Percentiles rank a stretch among this genome's conserved stretches.
Evolutionary conservation across 2,329 filamentous ascomycete genomes (phyloP).

Genomic region (Fusarium nelsonii): DNA sequence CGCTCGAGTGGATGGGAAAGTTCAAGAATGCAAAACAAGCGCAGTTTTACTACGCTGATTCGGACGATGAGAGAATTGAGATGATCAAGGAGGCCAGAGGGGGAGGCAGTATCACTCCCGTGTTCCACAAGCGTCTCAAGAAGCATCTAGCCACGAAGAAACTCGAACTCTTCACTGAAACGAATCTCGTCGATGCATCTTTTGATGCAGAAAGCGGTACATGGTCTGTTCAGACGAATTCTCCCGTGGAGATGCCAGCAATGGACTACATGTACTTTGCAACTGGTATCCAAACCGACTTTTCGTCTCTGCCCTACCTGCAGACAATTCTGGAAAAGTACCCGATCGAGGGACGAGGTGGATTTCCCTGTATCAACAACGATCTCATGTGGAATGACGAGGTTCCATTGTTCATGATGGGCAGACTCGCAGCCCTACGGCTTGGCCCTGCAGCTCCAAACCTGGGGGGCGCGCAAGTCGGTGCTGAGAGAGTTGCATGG

Average conservation of each 20-base stretch:
- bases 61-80: slow-evolving; percentile 74
- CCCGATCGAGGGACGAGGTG: slow-evolving; percentile 72
- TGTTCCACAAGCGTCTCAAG: slow-evolving; percentile 75
- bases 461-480: slow-evolving; percentile 77
- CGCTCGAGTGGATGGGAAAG: slow-evolving; percentile 84
- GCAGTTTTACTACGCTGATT: slow-evolving; percentile 81
- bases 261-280: slow-evolving; percentile 81
- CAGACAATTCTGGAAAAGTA: slow-evolving; percentile 68
- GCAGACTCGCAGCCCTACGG: slow-evolving; percentile 73
- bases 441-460: slow-evolving; percentile 81
- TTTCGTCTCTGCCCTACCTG: slow-evolving; percentile 71
- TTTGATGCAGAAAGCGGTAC: slow-evolving; percentile 58
- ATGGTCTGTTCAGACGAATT: slow-evolving; percentile 64
- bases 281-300: slow-evolving; percentile 76
- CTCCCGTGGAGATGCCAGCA: slow-evolving; percentile 65
- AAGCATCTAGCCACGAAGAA: slow-evolving; percentile 65
- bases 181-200: slow-evolving; percentile 63
- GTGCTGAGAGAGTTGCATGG: slow-evolving; percentile 80
- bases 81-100: slow-evolving; percentile 75
- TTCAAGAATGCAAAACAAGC: slow-evolving; percentile 83
- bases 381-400: slow-evolving; percentile 80
- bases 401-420: slow-evolving; percentile 80
- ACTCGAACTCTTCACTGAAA: slow-evolving; percentile 69
- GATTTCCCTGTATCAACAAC: slow-evolving; percentile 79
- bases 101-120: slow-evolving; percentile 81